Evolutionary conservation across 2,329 filamentous ascomycete species (phyloP).

Genomic region (Penicillium sp.): DNA sequence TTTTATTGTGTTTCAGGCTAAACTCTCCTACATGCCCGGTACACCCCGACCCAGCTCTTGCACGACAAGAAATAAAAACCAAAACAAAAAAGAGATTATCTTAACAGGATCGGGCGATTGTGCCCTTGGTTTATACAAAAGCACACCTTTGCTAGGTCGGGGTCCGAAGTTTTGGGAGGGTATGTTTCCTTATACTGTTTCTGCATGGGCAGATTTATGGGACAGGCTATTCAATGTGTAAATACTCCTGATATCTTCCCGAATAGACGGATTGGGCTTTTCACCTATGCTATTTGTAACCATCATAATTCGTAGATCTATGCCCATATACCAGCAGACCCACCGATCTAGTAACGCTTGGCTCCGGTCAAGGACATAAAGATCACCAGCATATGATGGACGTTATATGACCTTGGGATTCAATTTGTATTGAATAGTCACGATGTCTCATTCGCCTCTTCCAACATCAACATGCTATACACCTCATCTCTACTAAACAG

Average conservation of each 20-base stretch:
- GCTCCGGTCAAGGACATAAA: no score
- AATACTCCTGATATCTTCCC: conserved; percentile 30
- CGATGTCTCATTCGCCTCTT: no score
- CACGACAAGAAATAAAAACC: not conserved
- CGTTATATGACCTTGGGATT: no score
- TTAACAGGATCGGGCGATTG: not conserved
- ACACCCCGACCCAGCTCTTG: not conserved
- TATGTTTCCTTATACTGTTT: conserved; percentile 10
- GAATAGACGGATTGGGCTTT: conserved; percentile 34
- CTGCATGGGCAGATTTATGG: conserved; percentile 14
- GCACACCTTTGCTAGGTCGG: conserved; percentile 2
- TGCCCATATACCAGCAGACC: no score
- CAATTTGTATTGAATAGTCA: no score
- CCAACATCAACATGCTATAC: no score
- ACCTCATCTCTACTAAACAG: no score
- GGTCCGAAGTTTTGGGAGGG: conserved; percentile 7
- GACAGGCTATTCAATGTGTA: conserved; percentile 22
- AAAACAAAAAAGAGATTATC: not conserved
- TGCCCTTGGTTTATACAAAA: conserved; percentile 5
- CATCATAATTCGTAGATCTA: not conserved
- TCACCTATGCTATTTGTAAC: not conserved
- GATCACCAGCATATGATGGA: no score
- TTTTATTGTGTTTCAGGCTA: not conserved
- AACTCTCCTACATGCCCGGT: conserved; percentile 2
- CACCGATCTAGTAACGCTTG: no score